Evolutionary conservation across 768 basidiomycete species (phyloP).

Genomic region (Lactarius hengduanensis): DNA sequence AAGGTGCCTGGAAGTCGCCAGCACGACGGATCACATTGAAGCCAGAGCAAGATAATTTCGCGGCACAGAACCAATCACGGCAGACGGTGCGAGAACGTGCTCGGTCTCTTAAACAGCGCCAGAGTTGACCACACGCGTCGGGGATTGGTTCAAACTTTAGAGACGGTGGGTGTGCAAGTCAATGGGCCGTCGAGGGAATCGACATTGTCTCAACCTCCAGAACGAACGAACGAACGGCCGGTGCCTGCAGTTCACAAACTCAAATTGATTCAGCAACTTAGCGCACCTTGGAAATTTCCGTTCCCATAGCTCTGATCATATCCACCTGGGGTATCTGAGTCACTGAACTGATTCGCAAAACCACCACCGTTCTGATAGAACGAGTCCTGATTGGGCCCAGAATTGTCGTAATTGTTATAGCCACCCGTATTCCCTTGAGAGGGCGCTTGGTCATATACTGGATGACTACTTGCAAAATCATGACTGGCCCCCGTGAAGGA

Average conservation of each 20-base stretch:
- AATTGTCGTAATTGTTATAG: constrained; percentile 67
- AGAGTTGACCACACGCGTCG: constrained; percentile 17
- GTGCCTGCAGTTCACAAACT: constrained; percentile 25
- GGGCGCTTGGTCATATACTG: constrained; percentile 63
- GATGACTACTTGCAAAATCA: constrained; percentile 50
- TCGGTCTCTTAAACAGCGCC: constrained; percentile 22
- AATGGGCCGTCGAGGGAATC: constrained; percentile 14
- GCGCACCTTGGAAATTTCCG: constrained; percentile 82
- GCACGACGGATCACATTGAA: constrained; percentile 14
- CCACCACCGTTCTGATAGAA: constrained; percentile 71
- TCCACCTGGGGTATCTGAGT: constrained; percentile 46
- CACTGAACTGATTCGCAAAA: constrained; percentile 55
- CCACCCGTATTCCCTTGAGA: constrained; percentile 60
- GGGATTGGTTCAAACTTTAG: constrained; percentile 15
- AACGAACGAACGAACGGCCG: constrained; percentile 16
- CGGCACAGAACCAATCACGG: constrained; percentile 15
- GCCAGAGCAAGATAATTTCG: constrained; percentile 11
- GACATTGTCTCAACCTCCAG: constrained; percentile 23
- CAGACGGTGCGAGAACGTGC: constrained; percentile 2
- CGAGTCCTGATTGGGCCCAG: constrained; percentile 50
- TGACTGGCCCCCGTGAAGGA: constrained; percentile 45
- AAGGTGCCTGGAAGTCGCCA: constrained; percentile 3
- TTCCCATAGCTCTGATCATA: constrained; percentile 53
- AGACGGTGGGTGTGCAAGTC: constrained; percentile 16
- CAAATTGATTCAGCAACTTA: constrained; percentile 41